Percentiles rank a stretch among this genome's conserved stretches.
Evolutionary conservation across 2,329 filamentous ascomycete species (phyloP).

Genomic region (Hypocreales sp.): DNA sequence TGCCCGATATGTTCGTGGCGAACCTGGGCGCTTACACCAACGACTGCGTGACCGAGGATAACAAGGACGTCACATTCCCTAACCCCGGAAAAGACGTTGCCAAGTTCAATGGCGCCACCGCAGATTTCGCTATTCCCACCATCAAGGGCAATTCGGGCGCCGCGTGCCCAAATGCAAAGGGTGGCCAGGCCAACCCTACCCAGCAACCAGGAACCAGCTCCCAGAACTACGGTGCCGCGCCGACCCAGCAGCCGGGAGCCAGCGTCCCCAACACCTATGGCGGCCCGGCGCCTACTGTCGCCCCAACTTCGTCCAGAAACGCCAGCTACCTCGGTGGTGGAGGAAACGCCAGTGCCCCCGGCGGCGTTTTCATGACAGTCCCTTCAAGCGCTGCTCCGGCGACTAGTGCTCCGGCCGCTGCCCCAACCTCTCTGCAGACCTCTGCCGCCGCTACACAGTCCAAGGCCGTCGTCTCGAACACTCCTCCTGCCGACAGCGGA

Average conservation of each 20-base stretch:
- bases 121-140: slow-evolving; percentile 11
- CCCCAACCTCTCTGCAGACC: slow-evolving; percentile 4
- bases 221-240: no score
- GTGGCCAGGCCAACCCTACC: slow-evolving; percentile 11
- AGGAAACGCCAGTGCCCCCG: slow-evolving; percentile 10
- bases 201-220: no score
- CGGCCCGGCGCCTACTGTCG: background rate
- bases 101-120: slow-evolving; percentile 22
- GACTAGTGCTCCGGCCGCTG: slow-evolving; percentile 7
- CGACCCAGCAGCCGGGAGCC: no score
- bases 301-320: no score
- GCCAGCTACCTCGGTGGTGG: no score
- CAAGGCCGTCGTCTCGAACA: no score
- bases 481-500: no score
- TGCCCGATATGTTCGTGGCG: slow-evolving; percentile 58
- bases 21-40: slow-evolving; percentile 48
- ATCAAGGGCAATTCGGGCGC: no score
- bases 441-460: slow-evolving; percentile 6
- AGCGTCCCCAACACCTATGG: no score
- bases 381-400: slow-evolving; percentile 4
- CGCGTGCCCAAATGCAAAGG: slow-evolving; percentile 1
- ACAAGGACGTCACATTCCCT: slow-evolving; percentile 42
- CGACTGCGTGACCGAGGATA: slow-evolving; percentile 33
- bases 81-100: slow-evolving; percentile 42
- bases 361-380: slow-evolving; percentile 25